Evolutionary conservation across 768 basidiomycete species (phyloP), one percentile per base, ranked within the genome.

Genomic region (Xerocomellus dryophilus): DNA sequence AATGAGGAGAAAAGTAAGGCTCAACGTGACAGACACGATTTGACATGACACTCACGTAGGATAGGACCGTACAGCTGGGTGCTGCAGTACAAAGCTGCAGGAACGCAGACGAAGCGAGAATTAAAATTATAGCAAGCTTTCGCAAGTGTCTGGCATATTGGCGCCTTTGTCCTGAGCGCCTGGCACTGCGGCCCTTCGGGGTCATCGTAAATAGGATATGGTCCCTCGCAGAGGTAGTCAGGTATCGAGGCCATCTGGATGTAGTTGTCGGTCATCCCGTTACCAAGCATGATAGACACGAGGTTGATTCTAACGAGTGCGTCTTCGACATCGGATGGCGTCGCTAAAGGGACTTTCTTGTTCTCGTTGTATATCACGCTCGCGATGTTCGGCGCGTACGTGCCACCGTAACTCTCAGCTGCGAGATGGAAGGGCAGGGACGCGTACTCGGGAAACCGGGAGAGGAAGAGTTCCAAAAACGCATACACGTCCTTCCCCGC

Each of bases 401-500:
- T 85, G 2, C 90, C 90, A 46, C 80, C 80, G 43, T 91, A 92
- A 61, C 86, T 88, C 70, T 91, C 90, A 0, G 86, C 88, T 18
- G 87, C 88, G 57, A 92, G 72, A 65, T 92, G 89, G 79, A 93
- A 89, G 1, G 87, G 82, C 8, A 75, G 72, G 21, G 72, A 73
- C 10, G 85, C 76, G 66, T 91, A 94, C 68, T 93, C 67, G 6
- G 85, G 81, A 77, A 83, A 94, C 39, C 85, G 78, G n/a, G 74
- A 72, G 53, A 91, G 72, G 81, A 93, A 93, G 40, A 93, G 79
- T 61, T 90, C 79, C 43, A 90, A 75, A 78, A 92, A 92, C 5
- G 86, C 85, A 67, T 89, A 87, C 12, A 99, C 93, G 56, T 98
- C 95, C 71, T 89, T 81, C 18, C 90, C 96, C 3, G 93, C 93